Evolutionary conservation across 1,139 yeast genomes (phyloP).

Genomic region (Meyerozyma elateridarum): DNA sequence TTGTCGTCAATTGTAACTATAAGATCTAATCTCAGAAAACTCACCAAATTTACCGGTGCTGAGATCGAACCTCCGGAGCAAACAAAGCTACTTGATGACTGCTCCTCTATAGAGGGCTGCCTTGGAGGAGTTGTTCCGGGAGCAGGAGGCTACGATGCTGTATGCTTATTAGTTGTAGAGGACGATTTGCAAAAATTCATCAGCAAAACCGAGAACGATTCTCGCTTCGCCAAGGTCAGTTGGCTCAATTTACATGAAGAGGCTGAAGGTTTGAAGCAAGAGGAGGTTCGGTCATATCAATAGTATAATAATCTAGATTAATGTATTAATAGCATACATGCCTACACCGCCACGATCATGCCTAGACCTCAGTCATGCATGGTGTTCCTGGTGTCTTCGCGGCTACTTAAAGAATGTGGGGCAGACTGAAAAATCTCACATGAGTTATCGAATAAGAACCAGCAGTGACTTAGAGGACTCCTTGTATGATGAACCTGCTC

Average conservation of each 20-base stretch:
- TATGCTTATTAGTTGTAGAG: conserved; percentile 62
- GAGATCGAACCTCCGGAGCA: conserved; percentile 85
- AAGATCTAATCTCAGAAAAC: conserved; percentile 48
- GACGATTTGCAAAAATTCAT: conserved; percentile 36
- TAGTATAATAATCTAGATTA: too few species aligned
- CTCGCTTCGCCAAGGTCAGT: conserved; percentile 39
- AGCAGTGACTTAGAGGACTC: too few species aligned
- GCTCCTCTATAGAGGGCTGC: conserved; percentile 61
- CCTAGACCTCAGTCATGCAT: too few species aligned
- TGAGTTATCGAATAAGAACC: too few species aligned
- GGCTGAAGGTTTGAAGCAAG: conserved; percentile 46
- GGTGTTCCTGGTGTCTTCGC: too few species aligned
- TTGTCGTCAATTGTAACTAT: conserved; percentile 32
- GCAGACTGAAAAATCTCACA: too few species aligned
- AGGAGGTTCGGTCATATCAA: too few species aligned
- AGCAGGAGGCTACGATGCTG: conserved; percentile 96
- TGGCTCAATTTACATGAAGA: conserved; percentile 68
- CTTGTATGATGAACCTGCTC: too few species aligned
- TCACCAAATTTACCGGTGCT: conserved; percentile 69
- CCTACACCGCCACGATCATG: too few species aligned
- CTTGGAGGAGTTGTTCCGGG: conserved; percentile 96
- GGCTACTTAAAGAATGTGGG: too few species aligned
- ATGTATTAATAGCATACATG: too few species aligned
- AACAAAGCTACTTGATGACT: conserved; percentile 62
- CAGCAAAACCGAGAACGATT: conserved; percentile 22